A percentile compares a stretch with the other conserved stretches of the same genome.
Evolutionary conservation across 805 yeast genomes (phyloP).

Genomic region (Pichia deserticola): DNA sequence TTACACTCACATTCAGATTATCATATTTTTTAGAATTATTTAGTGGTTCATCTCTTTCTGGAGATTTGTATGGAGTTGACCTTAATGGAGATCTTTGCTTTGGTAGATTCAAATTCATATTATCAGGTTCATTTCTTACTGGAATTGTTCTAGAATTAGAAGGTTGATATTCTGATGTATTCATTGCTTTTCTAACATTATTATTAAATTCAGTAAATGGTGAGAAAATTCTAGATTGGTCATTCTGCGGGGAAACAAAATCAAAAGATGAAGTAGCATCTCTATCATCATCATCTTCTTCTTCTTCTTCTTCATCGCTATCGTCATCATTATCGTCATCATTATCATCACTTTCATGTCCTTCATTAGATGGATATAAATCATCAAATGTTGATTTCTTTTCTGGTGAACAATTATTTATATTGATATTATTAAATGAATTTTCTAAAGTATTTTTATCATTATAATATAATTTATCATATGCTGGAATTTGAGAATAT

Average conservation of each 20-base stretch:
- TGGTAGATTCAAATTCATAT: conserved; percentile 7
- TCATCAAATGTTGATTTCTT: conserved; percentile 9
- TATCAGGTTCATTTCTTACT: neutral
- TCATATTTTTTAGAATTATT: neutral
- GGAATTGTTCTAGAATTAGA: neutral
- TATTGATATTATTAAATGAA: neutral
- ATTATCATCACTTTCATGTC: conserved; percentile 14
- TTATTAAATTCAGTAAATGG: conserved; percentile 31
- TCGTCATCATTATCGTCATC: conserved; percentile 12
- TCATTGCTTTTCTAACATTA: conserved; percentile 23
- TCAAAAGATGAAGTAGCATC: conserved; percentile 4
- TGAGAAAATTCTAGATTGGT: conserved; percentile 21
- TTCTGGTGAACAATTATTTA: neutral
- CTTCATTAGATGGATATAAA: conserved; percentile 16
- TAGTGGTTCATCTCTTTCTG: neutral
- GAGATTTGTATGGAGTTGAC: conserved; percentile 11
- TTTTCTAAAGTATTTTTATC: neutral
- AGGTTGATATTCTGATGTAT: neutral
- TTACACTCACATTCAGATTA: neutral
- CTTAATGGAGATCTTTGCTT: conserved; percentile 14
- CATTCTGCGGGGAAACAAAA: conserved; percentile 3
- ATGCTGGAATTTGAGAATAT: conserved; percentile 26
- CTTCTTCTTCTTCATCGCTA: conserved; percentile 5
- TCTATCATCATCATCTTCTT: conserved; percentile 3
- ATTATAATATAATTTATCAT: conserved; percentile 7